Percentiles rank a stretch among this genome's conserved stretches.
Evolutionary conservation across 129 eudicot genomes (phyloP).

Genomic region (Kitagawia praeruptora): DNA sequence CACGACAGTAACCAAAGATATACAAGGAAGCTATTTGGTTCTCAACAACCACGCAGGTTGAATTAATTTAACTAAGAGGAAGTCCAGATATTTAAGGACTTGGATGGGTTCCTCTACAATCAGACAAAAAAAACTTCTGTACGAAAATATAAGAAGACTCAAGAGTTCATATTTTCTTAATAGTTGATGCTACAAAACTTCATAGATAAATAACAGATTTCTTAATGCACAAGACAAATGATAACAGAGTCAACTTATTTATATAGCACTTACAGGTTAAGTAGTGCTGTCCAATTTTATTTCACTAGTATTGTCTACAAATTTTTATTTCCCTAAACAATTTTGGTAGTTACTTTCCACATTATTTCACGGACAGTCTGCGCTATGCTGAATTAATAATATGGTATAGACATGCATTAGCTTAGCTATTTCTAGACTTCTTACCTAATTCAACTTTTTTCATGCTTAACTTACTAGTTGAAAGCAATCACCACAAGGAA

Average conservation of each 20-base stretch:
- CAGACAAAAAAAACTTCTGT: neutral
- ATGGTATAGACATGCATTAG: neutral
- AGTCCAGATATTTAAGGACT: neutral
- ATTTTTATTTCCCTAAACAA: neutral
- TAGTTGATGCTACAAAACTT: neutral
- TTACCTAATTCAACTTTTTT: neutral
- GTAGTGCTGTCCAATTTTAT: neutral
- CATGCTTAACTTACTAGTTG: neutral
- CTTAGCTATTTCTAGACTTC: neutral
- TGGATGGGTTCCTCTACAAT: neutral
- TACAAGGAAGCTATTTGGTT: neutral
- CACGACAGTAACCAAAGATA: neutral
- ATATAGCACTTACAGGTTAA: neutral
- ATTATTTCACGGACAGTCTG: neutral
- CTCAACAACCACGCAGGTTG: neutral
- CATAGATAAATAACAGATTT: neutral
- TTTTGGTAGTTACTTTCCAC: neutral
- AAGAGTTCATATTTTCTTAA: neutral
- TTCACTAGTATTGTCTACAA: neutral
- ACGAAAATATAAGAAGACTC: neutral
- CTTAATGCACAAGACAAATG: neutral
- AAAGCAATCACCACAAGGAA: neutral
- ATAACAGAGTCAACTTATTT: neutral
- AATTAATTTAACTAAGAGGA: neutral
- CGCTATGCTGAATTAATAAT: neutral